phyloP scores from a whole-genome alignment of 306 rosid species.

The Cucumis sativus region Cucumber_9930_V3 NC_026661.2:4626001-4626500 shows the following conservation, averaged over 20 bases:
- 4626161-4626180: background rate
- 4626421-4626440: slow-evolving; percentile 37
- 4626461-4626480: background rate
- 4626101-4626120: slow-evolving; percentile 33
- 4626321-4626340: slow-evolving; percentile 26
- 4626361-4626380: slow-evolving; percentile 63
- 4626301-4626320: background rate
- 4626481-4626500: background rate
- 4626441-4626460: slow-evolving; percentile 18
- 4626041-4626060: background rate
- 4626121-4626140: slow-evolving; percentile 27
- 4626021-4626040: background rate
- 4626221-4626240: slow-evolving; percentile 9
- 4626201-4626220: slow-evolving; percentile 13
- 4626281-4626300: slow-evolving; percentile 2
- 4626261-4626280: slow-evolving; percentile 21
- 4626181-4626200: slow-evolving; percentile 5
- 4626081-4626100: background rate
- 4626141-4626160: slow-evolving; percentile 45
- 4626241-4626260: slow-evolving; percentile 42
- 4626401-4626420: slow-evolving; percentile 55
- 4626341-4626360: slow-evolving; percentile 62
- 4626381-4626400: slow-evolving; percentile 26
- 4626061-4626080: background rate
- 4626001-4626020: no score